Evolutionary conservation across 345 rosid species (phyloP), one percentile per base, ranked within the genome.

Genomic region (Gossypium sturtianum): DNA sequence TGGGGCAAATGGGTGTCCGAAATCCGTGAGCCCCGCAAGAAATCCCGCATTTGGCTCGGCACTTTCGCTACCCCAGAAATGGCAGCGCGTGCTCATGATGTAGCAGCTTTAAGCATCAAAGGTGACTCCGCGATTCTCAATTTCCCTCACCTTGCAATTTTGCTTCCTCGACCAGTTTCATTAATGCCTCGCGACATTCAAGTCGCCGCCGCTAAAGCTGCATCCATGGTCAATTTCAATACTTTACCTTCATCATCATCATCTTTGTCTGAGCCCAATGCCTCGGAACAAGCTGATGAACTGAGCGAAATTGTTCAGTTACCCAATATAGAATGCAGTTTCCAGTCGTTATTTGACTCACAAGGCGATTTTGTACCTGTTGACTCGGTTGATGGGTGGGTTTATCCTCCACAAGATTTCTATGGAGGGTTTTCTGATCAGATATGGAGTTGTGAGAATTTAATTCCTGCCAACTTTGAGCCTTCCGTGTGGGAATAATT

Each of bases 51-150:
- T 90, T 93, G 64, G 64, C 64, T 93, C 1, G 98, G 98, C 7
- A 93, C 98, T 8, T 93, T 93, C 86, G 79, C 96, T 49, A 91
- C 91, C 10, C 85, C 98, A 0, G 96, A 93, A 80, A 91, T 91
- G 97, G 98, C 98, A 2, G 98, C 98, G 43, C 97, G 98, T 61
- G 98, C 98, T 0, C 97, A 93, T n/a, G 98, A 93, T 86, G 98
- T 91, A 25, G 98, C 98, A 7, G 94, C 97, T 43, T 69, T 91
- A 59, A 87, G 85, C 85, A 87, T 93, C 80, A 93, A 91, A 82
- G 98, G 98, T 52, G 38, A 76, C 53, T 86, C 94, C 9, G 98
- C 96, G 53, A 89, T 89, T 57, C 64, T 59, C 41, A 59, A 59
- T 38, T 59, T 59, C 9, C 64, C 64, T 2, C 9, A 59, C 2